Evolutionary conservation across 2,329 filamentous ascomycete genomes (phyloP).

Genomic region (Cercospora beticola): DNA sequence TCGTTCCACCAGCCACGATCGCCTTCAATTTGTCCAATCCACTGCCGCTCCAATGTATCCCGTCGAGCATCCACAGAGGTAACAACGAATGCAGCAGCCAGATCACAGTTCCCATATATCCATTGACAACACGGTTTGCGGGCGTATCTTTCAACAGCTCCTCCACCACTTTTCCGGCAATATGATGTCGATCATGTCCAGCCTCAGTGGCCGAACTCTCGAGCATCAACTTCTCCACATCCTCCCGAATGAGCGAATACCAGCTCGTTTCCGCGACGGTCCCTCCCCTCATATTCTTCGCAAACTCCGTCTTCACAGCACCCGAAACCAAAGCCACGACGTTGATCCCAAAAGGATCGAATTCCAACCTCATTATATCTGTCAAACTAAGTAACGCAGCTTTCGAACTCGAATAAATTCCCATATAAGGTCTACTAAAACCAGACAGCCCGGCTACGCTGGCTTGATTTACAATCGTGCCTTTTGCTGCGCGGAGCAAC

Average conservation of each 20-base stretch:
- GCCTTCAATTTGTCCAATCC: slow-evolving; percentile 13
- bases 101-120: slow-evolving; percentile 18
- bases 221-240: slow-evolving; percentile 28
- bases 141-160: slow-evolving; percentile 15
- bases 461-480: slow-evolving; percentile 41
- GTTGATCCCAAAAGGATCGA: slow-evolving; percentile 34
- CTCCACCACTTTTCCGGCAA: slow-evolving; percentile 19
- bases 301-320: slow-evolving; percentile 18
- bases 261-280: slow-evolving; percentile 47
- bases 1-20: neutral
- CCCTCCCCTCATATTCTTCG: slow-evolving; percentile 37
- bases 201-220: slow-evolving; percentile 2
- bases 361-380: slow-evolving; percentile 32
- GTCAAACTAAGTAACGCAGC: slow-evolving; percentile 28
- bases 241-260: slow-evolving; percentile 51
- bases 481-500: slow-evolving; percentile 41
- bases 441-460: slow-evolving; percentile 33
- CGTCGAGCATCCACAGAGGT: slow-evolving; percentile 20
- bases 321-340: slow-evolving; percentile 27
- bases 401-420: slow-evolving; percentile 39
- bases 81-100: slow-evolving; percentile 20
- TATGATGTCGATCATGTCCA: slow-evolving; percentile 17
- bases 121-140: slow-evolving; percentile 16
- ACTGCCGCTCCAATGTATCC: slow-evolving; percentile 7
- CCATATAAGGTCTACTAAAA: slow-evolving; percentile 31